A percentile compares a stretch with the other conserved stretches of the same genome.
Evolutionary conservation across 2,329 filamentous ascomycete species (phyloP).

Genomic region (Penicillium olsonii): DNA sequence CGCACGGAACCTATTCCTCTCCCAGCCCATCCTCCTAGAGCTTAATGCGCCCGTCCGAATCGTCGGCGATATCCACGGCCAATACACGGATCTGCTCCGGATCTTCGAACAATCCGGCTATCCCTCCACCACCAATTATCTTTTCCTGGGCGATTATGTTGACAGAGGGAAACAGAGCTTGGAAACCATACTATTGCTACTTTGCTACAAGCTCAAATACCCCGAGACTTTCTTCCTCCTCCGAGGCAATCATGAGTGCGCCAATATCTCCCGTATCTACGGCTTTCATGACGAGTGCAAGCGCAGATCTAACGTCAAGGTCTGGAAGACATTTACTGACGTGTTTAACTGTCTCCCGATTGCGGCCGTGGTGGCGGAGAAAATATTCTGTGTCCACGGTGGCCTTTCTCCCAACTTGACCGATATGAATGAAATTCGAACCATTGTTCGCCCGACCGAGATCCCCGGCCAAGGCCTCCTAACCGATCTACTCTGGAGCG

Average conservation of each 20-base stretch:
- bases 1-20: conserved; percentile 83
- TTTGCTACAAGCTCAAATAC: conserved; percentile 97
- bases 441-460: conserved; percentile 92
- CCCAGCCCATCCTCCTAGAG: conserved; percentile 88
- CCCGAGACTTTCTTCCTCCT: conserved; percentile 97
- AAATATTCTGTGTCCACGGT: conserved; percentile 97
- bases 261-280: conserved; percentile 92
- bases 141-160: conserved; percentile 95
- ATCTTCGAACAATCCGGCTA: conserved; percentile 99
- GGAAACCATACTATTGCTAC: conserved; percentile 86
- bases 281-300: conserved; percentile 99
- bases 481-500: conserved; percentile 95
- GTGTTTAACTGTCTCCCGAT: conserved; percentile 96
- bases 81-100: conserved; percentile 92
- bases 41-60: conserved; percentile 95
- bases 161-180: conserved; percentile 94
- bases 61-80: conserved; percentile 93
- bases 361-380: conserved; percentile 92
- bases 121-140: conserved; percentile 84
- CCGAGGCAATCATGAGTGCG: conserved; percentile 94
- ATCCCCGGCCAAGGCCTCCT: conserved; percentile 95
- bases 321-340: conserved; percentile 97
- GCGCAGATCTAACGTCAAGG: conserved; percentile 90
- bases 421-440: conserved; percentile 97
- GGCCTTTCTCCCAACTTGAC: conserved; percentile 87